phyloP scores from a whole-genome alignment of 805 yeast genomes.

The Wickerhamiella kurtzmanii region DNA sequence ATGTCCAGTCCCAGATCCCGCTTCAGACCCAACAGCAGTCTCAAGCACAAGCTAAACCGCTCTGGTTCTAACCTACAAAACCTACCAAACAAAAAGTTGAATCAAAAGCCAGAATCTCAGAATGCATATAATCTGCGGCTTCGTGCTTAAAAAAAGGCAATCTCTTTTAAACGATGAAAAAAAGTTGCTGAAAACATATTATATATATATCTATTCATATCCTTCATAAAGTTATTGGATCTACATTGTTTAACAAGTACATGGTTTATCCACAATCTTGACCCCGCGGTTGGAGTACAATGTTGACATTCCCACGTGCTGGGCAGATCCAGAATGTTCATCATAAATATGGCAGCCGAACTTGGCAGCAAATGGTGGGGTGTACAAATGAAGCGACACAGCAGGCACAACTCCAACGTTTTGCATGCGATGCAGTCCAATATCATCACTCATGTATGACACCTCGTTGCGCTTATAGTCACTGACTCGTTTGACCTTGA shows the following conservation, averaged over 20 bases:
- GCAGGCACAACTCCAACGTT: slow-evolving; percentile 38
- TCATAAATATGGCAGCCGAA: slow-evolving; percentile 34
- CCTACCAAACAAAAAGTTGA: no score
- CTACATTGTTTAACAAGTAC: slow-evolving; percentile 4
- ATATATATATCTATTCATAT: no score
- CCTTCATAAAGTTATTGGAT: neutral
- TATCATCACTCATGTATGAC: slow-evolving; percentile 49
- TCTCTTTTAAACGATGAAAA: no score
- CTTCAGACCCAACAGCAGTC: neutral
- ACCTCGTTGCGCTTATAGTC: slow-evolving; percentile 30
- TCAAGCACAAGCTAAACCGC: neutral
- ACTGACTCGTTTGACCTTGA: slow-evolving; percentile 22
- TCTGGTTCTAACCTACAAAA: neutral
- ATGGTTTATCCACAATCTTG: slow-evolving; percentile 1
- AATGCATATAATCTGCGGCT: neutral
- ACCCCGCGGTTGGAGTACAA: slow-evolving; percentile 51
- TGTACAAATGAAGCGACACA: slow-evolving; percentile 56
- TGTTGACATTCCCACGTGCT: slow-evolving; percentile 44
- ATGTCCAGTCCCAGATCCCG: neutral
- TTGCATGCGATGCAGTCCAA: slow-evolving; percentile 53
- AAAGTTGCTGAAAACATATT: neutral
- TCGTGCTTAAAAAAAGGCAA: no score
- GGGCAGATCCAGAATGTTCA: slow-evolving; percentile 35
- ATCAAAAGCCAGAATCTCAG: no score
- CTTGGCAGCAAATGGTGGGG: slow-evolving; percentile 61